These are phyloP conservation scores for Phytopythium boreale DNA, from an alignment of 352 stramenopile genomes.

Conservation along the genomic window DNA sequence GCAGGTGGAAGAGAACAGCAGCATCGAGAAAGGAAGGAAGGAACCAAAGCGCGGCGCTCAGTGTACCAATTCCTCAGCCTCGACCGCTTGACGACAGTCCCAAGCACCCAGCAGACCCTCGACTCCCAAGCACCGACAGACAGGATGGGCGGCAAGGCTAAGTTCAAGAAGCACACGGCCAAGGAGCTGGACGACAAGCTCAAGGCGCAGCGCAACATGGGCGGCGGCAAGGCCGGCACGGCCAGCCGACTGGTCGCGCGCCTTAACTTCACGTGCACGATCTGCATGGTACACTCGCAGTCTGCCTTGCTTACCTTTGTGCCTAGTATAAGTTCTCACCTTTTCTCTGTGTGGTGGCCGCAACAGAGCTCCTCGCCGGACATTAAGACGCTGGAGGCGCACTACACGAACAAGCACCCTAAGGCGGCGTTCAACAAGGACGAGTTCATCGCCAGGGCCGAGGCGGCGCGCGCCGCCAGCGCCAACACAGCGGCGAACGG, in stretches of 20 bases:
- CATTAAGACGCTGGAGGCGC: conserved; percentile 58
- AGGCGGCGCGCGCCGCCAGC: conserved; percentile 35
- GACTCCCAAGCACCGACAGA: conserved; percentile 5
- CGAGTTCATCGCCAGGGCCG: conserved; percentile 41
- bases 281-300: conserved; percentile 49
- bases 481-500: conserved; percentile 28
- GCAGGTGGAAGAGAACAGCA: conserved; percentile 1
- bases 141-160: conserved; percentile 68
- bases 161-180: conserved; percentile 77
- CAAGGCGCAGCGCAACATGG: conserved; percentile 45
- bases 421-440: conserved; percentile 54
- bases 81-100: background rate
- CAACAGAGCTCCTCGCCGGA: conserved; percentile 49
- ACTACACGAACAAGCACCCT: conserved; percentile 61
- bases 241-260: conserved; percentile 36
- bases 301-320: no score
- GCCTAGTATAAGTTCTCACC: background rate
- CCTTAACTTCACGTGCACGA: conserved; percentile 68
- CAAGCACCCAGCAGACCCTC: no score
- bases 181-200: conserved; percentile 57
- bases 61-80: background rate
- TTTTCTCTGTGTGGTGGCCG: background rate
- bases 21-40: background rate
- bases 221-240: conserved; percentile 44
- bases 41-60: background rate